Percentiles rank a stretch among this genome's conserved stretches.
phyloP scores from a whole-genome alignment of 208 protist genomes.

The Acanthamoeba divionensis region DNA sequence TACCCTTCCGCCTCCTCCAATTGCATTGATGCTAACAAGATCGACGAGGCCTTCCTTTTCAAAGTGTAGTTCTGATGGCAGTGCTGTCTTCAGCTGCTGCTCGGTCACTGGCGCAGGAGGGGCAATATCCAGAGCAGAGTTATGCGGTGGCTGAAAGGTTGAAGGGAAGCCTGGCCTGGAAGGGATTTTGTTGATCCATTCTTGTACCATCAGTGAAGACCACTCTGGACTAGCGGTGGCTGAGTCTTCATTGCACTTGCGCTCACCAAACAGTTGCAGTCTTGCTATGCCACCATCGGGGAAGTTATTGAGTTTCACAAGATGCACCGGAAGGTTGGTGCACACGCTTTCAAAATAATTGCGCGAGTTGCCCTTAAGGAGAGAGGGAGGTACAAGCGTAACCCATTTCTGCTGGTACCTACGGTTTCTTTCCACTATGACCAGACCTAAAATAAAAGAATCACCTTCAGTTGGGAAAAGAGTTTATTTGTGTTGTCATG shows the following conservation, averaged over 20 bases:
- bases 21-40: not conserved
- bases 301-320: not conserved
- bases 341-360: slow-evolving; percentile 11
- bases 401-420: not conserved
- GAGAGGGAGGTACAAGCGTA: not conserved
- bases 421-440: too few relatives aligned
- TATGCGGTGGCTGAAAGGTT: not conserved
- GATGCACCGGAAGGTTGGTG: not conserved
- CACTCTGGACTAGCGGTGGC: not conserved
- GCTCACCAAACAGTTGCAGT: not conserved
- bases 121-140: not conserved
- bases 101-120: not conserved
- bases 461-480: too few relatives aligned
- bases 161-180: not conserved
- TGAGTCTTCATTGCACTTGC: not conserved
- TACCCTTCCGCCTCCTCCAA: not conserved
- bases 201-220: not conserved
- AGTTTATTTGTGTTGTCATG: too few relatives aligned
- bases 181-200: not conserved
- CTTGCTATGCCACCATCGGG: slow-evolving; percentile 29
- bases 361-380: slow-evolving; percentile 15
- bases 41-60: not conserved
- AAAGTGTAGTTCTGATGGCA: not conserved
- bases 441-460: too few relatives aligned
- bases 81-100: not conserved